Percentiles rank a stretch among this genome's conserved stretches.
phyloP scores from a whole-genome alignment of 2,329 filamentous ascomycete species.

The Arthroderma sp. region DNA sequence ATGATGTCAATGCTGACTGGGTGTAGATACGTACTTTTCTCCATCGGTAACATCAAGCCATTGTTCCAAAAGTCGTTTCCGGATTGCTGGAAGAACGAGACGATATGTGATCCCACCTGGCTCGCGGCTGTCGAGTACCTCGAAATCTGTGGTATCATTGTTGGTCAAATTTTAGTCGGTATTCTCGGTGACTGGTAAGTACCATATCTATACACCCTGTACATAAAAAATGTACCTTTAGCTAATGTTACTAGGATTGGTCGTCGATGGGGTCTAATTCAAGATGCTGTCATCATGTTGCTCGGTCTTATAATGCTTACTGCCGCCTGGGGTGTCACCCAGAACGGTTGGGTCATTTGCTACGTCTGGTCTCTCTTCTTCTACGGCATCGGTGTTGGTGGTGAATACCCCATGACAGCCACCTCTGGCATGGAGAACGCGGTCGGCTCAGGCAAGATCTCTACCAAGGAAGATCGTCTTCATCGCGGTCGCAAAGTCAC shows the following conservation, averaged over 20 bases:
- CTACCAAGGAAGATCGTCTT: conserved; percentile 81
- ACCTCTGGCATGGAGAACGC: conserved; percentile 91
- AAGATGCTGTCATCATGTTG: conserved; percentile 92
- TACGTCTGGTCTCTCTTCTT: conserved; percentile 93
- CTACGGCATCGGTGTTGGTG: conserved; percentile 57
- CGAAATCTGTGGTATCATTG: conserved; percentile 88
- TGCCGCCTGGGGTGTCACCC: conserved; percentile 71
- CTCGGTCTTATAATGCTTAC: conserved; percentile 84
- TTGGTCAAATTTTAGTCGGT: conserved; percentile 80
- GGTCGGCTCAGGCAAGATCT: conserved; percentile 72
- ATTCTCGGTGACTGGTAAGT: conserved; percentile 57
- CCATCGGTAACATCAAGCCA: conserved; percentile 82
- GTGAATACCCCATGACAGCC: conserved; percentile 93
- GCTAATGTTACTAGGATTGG: conserved; percentile 51
- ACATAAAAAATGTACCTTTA: too few relatives aligned
- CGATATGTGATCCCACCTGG: conserved; percentile 68
- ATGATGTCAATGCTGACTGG: neutral
- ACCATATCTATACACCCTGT: too few relatives aligned
- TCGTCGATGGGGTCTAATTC: conserved; percentile 87
- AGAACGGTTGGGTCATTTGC: conserved; percentile 94
- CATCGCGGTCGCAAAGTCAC: conserved; percentile 94
- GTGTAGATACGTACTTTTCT: conserved; percentile 78
- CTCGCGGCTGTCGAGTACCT: conserved; percentile 75
- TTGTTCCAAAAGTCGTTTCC: conserved; percentile 67
- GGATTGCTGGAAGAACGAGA: conserved; percentile 58